Percentiles rank a stretch among this genome's conserved stretches.
These are phyloP conservation scores for Fremontodendron californicum DNA, from an alignment of 345 rosid genomes.

Conservation along the genomic window DNA sequence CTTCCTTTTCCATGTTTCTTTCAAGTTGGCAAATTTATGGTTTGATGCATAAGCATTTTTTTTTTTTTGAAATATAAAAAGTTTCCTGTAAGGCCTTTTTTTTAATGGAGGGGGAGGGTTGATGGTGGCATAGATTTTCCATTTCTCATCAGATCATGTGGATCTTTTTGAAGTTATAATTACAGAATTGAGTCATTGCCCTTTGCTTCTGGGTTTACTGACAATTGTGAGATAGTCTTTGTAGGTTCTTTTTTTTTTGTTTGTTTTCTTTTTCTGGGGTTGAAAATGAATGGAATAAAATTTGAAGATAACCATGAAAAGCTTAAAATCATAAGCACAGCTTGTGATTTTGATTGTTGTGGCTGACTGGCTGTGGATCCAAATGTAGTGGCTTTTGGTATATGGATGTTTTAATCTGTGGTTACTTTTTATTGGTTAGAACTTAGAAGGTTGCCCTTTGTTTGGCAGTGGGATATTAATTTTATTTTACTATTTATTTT, in stretches of 20 bases:
- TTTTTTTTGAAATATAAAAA: not conserved
- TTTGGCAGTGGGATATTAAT: not conserved
- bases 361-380: not conserved
- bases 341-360: constrained; percentile 8
- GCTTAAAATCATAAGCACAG: not conserved
- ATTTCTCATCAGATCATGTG: constrained; percentile 15
- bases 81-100: not conserved
- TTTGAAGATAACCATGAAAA: not conserved
- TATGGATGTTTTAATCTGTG: not conserved
- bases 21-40: not conserved
- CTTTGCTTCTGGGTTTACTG: constrained; percentile 3
- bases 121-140: not conserved
- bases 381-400: not conserved
- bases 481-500: not conserved
- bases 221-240: not conserved
- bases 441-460: not conserved
- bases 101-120: not conserved
- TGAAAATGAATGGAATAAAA: too few relatives aligned
- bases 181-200: not conserved
- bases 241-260: not conserved
- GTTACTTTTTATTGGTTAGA: not conserved
- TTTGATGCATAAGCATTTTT: not conserved
- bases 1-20: not conserved
- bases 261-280: too few relatives aligned
- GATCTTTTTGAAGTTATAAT: constrained; percentile 22